A percentile compares a stretch with the other conserved stretches of the same genome.
These are phyloP conservation scores for Colletotrichum costaricense DNA, from an alignment of 2,329 filamentous ascomycete species.

Conservation along the genomic window DNA sequence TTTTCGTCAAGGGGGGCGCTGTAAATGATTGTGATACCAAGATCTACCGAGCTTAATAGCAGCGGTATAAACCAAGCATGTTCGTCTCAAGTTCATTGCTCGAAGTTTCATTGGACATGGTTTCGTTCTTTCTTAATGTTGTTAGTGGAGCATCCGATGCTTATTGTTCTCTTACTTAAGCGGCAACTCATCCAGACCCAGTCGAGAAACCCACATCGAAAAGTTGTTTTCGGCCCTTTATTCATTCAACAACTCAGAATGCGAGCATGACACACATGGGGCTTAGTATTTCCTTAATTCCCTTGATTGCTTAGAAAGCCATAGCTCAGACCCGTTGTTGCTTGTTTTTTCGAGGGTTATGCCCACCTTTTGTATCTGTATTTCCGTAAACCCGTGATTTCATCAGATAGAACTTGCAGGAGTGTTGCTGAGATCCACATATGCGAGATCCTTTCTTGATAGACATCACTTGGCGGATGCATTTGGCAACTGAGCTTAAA, in stretches of 20 bases:
- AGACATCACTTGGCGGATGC: neutral
- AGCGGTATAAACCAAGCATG: neutral
- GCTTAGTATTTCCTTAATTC: neutral
- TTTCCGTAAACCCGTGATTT: constrained; percentile 4
- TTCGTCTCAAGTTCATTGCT: neutral
- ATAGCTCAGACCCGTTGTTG: neutral
- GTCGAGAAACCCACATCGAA: neutral
- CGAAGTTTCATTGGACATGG: neutral
- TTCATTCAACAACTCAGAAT: neutral
- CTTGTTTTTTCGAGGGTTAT: neutral
- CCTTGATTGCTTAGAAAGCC: neutral
- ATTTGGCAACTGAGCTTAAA: neutral
- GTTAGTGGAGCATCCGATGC: neutral
- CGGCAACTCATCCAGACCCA: neutral
- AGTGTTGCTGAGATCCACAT: neutral
- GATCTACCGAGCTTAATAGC: neutral
- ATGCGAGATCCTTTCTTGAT: neutral
- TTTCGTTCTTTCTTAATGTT: neutral
- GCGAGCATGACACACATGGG: constrained; percentile 1
- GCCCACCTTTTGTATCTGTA: neutral
- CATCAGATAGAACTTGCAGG: neutral
- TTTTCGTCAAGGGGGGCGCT: too few relatives aligned
- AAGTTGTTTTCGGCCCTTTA: neutral
- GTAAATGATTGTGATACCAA: too few relatives aligned
- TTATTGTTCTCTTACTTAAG: neutral